These are phyloP conservation scores for Cubamyces lactineus DNA, from an alignment of 768 basidiomycete genomes.

Conservation along the genomic window DNA sequence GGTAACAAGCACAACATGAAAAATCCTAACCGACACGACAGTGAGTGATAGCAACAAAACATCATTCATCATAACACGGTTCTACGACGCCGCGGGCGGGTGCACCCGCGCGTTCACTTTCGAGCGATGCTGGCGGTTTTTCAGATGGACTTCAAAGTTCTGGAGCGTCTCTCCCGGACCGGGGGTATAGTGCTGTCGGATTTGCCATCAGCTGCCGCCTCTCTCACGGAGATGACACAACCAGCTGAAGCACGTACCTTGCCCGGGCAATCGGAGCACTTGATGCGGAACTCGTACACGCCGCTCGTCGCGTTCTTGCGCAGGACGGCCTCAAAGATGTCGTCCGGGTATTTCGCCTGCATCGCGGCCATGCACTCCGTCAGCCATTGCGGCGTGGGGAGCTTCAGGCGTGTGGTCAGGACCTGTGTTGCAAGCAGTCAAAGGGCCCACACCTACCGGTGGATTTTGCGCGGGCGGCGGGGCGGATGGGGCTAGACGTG, in stretches of 20 bases:
- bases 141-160: slow-evolving; percentile 93
- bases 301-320: slow-evolving; percentile 54
- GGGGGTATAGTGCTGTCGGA: slow-evolving; percentile 78
- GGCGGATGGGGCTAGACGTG: slow-evolving; percentile 15
- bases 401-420: slow-evolving; percentile 15
- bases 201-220: slow-evolving; percentile 18
- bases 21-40: slow-evolving; percentile 23
- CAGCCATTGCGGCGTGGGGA: slow-evolving; percentile 72
- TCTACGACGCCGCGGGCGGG: slow-evolving; percentile 22
- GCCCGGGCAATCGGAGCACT: slow-evolving; percentile 90
- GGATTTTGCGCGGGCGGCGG: slow-evolving; percentile 18
- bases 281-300: slow-evolving; percentile 87
- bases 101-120: slow-evolving; percentile 64
- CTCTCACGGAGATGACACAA: background rate
- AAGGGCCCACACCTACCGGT: slow-evolving; percentile 14
- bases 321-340: slow-evolving; percentile 78
- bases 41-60: slow-evolving; percentile 11
- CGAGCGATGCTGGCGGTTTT: slow-evolving; percentile 78
- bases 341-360: slow-evolving; percentile 75
- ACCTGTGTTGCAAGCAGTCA: background rate
- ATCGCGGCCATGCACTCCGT: slow-evolving; percentile 65
- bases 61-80: background rate
- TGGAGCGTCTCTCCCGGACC: slow-evolving; percentile 84
- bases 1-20: slow-evolving; percentile 26
- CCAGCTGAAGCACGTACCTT: slow-evolving; percentile 59